These are phyloP conservation scores for Euphorbia tirucalli DNA, from an alignment of 345 rosid species.

Conservation along the genomic window DNA sequence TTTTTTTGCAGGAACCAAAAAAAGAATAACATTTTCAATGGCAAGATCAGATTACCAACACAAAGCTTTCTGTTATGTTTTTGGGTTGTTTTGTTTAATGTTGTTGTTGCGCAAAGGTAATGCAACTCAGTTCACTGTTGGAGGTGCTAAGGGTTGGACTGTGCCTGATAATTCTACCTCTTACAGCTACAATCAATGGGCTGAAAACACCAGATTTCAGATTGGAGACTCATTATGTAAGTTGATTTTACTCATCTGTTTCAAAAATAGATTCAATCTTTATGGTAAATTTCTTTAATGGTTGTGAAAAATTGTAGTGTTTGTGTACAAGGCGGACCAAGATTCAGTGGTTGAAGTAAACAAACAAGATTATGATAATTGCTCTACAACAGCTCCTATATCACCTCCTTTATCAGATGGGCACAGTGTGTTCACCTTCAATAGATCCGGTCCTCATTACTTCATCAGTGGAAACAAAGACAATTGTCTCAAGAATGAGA, in stretches of 20 bases:
- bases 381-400: conserved; percentile 42
- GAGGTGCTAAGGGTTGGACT: conserved; percentile 64
- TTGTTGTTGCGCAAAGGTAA: conserved; percentile 34
- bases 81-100: conserved; percentile 44
- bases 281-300: background rate
- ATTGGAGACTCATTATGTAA: conserved; percentile 75
- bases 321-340: conserved; percentile 44
- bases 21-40: conserved; percentile 18
- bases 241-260: conserved; percentile 9
- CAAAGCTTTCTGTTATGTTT: conserved; percentile 14
- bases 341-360: conserved; percentile 76
- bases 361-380: conserved; percentile 50
- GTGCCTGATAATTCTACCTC: conserved; percentile 37
- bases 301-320: conserved; percentile 43
- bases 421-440: conserved; percentile 55
- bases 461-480: conserved; percentile 82
- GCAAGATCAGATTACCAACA: conserved; percentile 21
- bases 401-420: conserved; percentile 43
- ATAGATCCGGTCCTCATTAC: conserved; percentile 53
- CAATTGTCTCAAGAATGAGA: conserved; percentile 65
- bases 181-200: conserved; percentile 58
- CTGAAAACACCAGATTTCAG: conserved; percentile 66
- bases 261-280: conserved; percentile 1
- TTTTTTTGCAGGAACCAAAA: background rate
- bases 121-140: conserved; percentile 62